Percentiles rank a stretch among this genome's conserved stretches.
Evolutionary conservation across 495 filamentous ascomycete species (phyloP).

Genomic region (Neurospora sp.): DNA sequence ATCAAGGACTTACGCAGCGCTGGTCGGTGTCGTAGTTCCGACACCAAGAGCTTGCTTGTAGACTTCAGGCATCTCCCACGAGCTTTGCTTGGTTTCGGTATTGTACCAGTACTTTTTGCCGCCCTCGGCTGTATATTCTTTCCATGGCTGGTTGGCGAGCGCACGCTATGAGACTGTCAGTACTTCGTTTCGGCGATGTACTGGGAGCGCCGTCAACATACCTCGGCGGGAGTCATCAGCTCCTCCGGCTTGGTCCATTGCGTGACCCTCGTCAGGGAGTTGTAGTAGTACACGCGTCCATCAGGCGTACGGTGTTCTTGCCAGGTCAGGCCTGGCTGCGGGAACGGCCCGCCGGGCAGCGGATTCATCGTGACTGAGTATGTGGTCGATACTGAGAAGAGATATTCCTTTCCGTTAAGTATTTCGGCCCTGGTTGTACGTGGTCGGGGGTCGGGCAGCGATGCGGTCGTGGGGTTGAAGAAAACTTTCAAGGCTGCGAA

Average conservation of each 20-base stretch:
- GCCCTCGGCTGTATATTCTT: slow-evolving; percentile 76
- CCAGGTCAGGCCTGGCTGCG: slow-evolving; percentile 52
- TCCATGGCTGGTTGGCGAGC: slow-evolving; percentile 78
- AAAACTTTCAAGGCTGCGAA: neutral
- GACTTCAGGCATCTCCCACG: slow-evolving; percentile 86
- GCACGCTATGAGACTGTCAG: slow-evolving; percentile 48
- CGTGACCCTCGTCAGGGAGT: slow-evolving; percentile 72
- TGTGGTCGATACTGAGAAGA: neutral
- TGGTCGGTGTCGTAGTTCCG: slow-evolving; percentile 33
- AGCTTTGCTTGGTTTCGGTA: slow-evolving; percentile 79
- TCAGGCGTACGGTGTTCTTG: slow-evolving; percentile 74
- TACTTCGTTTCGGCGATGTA: neutral
- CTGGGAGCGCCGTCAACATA: slow-evolving; percentile 24
- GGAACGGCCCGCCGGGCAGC: slow-evolving; percentile 38
- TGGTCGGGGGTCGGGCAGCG: neutral
- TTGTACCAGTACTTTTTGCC: slow-evolving; percentile 94
- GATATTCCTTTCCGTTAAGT: neutral
- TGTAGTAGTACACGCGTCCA: slow-evolving; percentile 90
- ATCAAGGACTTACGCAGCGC: slow-evolving; percentile 48
- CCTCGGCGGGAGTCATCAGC: slow-evolving; percentile 79
- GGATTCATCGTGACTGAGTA: slow-evolving; percentile 48
- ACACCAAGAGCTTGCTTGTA: slow-evolving; percentile 60
- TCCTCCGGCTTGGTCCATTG: slow-evolving; percentile 92
- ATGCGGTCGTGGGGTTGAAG: neutral
- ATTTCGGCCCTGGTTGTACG: neutral